phyloP scores from a whole-genome alignment of 2,329 filamentous ascomycete genomes.

The Cladophialophora chaetospira region DNA sequence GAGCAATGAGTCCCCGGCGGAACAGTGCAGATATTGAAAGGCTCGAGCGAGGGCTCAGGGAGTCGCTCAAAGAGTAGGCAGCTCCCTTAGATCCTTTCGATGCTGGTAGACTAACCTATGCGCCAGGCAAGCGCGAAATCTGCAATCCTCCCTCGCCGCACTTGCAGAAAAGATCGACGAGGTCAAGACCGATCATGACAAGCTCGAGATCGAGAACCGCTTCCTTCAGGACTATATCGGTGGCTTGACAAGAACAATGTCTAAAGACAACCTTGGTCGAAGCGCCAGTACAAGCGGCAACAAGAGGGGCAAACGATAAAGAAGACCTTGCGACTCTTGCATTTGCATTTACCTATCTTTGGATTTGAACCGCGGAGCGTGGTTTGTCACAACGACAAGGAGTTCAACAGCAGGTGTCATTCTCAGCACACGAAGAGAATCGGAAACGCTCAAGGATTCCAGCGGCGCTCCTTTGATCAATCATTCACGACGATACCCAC shows the following conservation, averaged over 20 bases:
- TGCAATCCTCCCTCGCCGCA: conserved; percentile 86
- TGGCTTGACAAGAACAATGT: conserved; percentile 79
- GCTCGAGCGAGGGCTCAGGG: conserved; percentile 77
- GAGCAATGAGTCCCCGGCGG: conserved; percentile 90
- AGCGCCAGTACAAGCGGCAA: conserved; percentile 30
- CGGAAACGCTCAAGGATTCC: neutral
- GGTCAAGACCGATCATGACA: conserved; percentile 92
- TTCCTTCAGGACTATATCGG: conserved; percentile 98
- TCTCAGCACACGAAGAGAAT: conserved; percentile 14
- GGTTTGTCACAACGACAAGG: conserved; percentile 9
- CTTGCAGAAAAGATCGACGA: conserved; percentile 93
- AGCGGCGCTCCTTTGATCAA: conserved; percentile 9
- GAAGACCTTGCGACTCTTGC: conserved; percentile 13
- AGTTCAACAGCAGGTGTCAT: neutral
- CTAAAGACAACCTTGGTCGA: conserved; percentile 50
- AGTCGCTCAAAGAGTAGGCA: conserved; percentile 62
- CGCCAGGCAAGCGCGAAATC: conserved; percentile 76
- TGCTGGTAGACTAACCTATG: conserved; percentile 8
- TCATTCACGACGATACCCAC: conserved; percentile 21
- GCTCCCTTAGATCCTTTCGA: conserved; percentile 25
- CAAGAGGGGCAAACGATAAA: conserved; percentile 31
- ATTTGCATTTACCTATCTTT: conserved; percentile 8
- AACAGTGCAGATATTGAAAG: conserved; percentile 89
- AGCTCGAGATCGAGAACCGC: conserved; percentile 94
- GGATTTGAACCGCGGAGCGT: conserved; percentile 2